Evolutionary conservation across 1,284 basidiomycete genomes (phyloP), one percentile per base, ranked within the genome.

Genomic region (Boletus holoroseus): DNA sequence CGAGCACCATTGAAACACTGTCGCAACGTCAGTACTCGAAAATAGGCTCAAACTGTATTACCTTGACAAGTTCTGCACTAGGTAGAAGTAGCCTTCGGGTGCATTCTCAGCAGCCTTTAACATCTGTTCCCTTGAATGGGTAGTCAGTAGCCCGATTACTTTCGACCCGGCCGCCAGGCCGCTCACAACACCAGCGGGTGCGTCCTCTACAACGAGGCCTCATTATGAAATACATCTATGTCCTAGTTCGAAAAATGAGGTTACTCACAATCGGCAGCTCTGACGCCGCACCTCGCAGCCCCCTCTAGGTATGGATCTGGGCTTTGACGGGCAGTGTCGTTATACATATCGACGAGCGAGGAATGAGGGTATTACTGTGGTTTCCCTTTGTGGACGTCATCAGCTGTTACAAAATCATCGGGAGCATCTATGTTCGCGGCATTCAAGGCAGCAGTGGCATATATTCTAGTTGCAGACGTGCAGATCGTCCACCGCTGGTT

Each of bases 141-240:
- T 84, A 0, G 92, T 94, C 50, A 91, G 74, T 28, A 94, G 70
- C 2, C 79, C 91, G 38, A 94, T 74, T 0, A 90, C 89, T 59
- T 78, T 85, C 62, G 85, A 83, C 12, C 91, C 91, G 9, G 90
- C 88, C 0, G 83, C 79, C 28, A 80, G 74, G 8, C 91, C 91
- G 49, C 87, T 84, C 38, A 71, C 73, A 51, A 94, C 74, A 13
- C 91, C 92, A 7, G 79, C 79, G 1, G 91, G 91, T 1, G 92
- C 89, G 71, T 94, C 92, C 67, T 94, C 91, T 36, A 94, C 77
- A 9, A 94, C 91, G 47, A 94, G 73, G 58, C 83, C 84, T 87
- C 20, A 18, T 44, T 12, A 37, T 55, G 40, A 57, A 39, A 54
- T 55, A 28, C 46, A 44, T 39, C 32, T 36, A 48, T 41, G 48